Evolutionary conservation across 2,329 filamentous ascomycete genomes (phyloP), one percentile per base, ranked within the genome.

Genomic region (Penicillium sp.): DNA sequence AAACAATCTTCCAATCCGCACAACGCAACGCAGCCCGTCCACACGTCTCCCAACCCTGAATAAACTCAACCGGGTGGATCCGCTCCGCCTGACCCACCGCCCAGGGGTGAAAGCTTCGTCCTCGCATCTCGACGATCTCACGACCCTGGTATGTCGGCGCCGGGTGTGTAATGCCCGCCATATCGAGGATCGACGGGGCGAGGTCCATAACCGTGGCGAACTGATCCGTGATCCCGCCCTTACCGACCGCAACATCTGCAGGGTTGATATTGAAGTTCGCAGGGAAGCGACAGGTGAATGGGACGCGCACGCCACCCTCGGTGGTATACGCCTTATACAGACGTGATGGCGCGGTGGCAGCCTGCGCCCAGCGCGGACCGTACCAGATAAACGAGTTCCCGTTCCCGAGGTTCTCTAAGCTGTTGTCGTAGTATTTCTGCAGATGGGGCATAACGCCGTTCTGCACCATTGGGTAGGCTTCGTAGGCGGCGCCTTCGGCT

Each of bases 371-470:
- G 15, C 78, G 78, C 3, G 80, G 80, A 1, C 84, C 83, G 60
- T 86, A 86, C 83, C 83, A 86, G 57, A 84, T 80, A 66, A 84
- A 86, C 2, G 79, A 82, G 66, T 85, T 75, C 47, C 72, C 80
- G 49, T 82, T 79, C 11, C 84, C 84, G 31, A 86, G 76, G 58
- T 85, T 86, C 27, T 84, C 81, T 21, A 85, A 75, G 38, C 73
- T 74, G 65, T 85, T 85, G 70, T 84, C 74, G 68, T 85, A 85
- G 71, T 84, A 83, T 64, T 81, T 82, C 60, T 82, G 72, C 29
- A 84, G 69, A 62, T 83, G 81, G 3, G 80, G 76, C 64, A 84
- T 79, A 60, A 84, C 81, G 25, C 76, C 77, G 46, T 80, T 79
- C 52, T 81, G 75, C 5, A 85, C 78, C 53, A 85, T 81, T 0